Evolutionary conservation across 2,329 filamentous ascomycete genomes (phyloP), one percentile per base, ranked within the genome.

Genomic region (Fusarium continuum): DNA sequence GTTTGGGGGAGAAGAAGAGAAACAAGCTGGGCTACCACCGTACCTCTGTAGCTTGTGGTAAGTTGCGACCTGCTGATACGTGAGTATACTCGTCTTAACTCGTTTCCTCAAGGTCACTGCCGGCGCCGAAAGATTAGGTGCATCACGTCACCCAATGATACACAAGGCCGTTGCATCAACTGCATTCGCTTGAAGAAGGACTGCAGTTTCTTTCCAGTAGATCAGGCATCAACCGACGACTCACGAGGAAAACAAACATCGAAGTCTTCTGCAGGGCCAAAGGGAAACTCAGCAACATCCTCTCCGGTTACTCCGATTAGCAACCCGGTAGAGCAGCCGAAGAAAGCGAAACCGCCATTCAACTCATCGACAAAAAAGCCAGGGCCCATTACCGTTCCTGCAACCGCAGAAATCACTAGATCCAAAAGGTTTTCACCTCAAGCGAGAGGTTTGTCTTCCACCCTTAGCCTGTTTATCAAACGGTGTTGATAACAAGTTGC

Each of bases 1-100:
- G 76, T 25, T 67, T 77, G n/a, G 77, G 75, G 29, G 84, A 86
- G 56, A 86, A 83, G 76, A 83, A 80, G 59, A 88, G 93, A 73
- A 97, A 97, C 77, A 97, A 96, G 78, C 83, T 98, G 60, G 94
- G 94, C 32, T 98, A 98, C 75, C 94, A 97, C 79, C 88, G 94
- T 72, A 97, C 93, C 29, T 96, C 93, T 38, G 92, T 97, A 70
- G 95, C 94, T 69, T 98, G 94, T 81, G 91, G 94, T 98, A 85
- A 86, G 93, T 88, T 31, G 16, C 4, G 3, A 14, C 54, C 35
- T 31, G 7, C 11, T 23, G 22, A 10, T 31, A 10, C n/a, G 8
- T 19, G 3, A 8, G 20, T 13, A 8, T 40, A 29, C 17, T 20
- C 23, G 17, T 36, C 34, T 55, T 63, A 55, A 58, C 51, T 40